phyloP scores from a whole-genome alignment of 345 rosid species.

The Geranium rotundifolium region DNA sequence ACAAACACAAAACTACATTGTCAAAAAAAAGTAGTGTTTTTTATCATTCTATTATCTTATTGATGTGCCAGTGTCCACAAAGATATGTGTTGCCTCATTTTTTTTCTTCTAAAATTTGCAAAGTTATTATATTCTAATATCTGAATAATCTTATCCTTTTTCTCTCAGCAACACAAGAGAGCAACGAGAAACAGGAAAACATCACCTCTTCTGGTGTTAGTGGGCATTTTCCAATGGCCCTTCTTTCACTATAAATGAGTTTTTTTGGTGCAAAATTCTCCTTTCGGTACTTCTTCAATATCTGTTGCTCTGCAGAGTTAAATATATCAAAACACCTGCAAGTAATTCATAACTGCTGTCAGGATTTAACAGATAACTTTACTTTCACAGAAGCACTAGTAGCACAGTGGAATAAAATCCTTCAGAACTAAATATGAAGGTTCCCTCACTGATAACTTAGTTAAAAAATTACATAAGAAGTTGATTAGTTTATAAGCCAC shows the following conservation, averaged over 20 bases:
- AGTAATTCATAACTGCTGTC: not conserved
- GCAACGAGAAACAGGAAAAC: conserved; percentile 4
- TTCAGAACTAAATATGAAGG: too few relatives aligned
- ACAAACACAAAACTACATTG: too few relatives aligned
- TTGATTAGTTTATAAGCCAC: too few relatives aligned
- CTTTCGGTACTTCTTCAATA: conserved; percentile 68
- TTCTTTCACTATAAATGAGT: conserved; percentile 59
- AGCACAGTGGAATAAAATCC: too few relatives aligned
- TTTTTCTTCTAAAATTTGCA: too few relatives aligned
- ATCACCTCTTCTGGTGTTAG: conserved; percentile 66
- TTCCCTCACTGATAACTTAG: too few relatives aligned
- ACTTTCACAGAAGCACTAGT: not conserved
- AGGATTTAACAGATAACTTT: not conserved
- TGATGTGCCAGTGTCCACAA: too few relatives aligned
- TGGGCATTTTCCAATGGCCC: conserved; percentile 54
- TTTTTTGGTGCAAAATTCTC: conserved; percentile 71
- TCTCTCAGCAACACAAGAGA: not conserved
- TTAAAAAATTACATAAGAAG: too few relatives aligned
- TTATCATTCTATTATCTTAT: too few relatives aligned
- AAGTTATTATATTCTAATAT: too few relatives aligned
- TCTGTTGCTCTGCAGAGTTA: conserved; percentile 53
- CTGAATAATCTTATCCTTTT: not conserved
- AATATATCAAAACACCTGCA: conserved; percentile 92
- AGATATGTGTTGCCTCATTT: too few relatives aligned
- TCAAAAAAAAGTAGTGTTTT: too few relatives aligned